Base-by-base conservation (phyloP, 2,329 filamentous ascomycete species). In the Cladosporium sp. region DNA sequence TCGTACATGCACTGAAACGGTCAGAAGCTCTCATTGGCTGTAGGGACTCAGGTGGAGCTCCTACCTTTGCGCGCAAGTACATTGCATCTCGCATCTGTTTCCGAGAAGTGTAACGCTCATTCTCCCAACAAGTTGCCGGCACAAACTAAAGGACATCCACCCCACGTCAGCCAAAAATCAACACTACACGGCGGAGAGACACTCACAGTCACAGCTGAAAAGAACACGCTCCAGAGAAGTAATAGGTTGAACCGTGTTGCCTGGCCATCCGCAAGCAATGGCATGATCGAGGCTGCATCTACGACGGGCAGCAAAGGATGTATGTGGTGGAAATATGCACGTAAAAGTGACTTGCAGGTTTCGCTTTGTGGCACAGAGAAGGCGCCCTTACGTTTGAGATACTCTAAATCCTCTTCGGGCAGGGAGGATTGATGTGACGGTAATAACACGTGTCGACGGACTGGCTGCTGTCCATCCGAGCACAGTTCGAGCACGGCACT, bases 171-270 rank as follows among this genome's bases (percentile, higher is more conserved):
- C 56, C n/a, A 25, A 46, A 43, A 8, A n/a, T 14, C n/a, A n/a
- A 11, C 1, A n/a, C 1, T n/a, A 8, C n/a, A 11, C 18, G n/a
- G 39, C 18, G n/a, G 7, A 23, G n/a, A 21, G 39, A 46, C 13
- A 46, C 57, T 43, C 34, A 65, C 64, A 58, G 63, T 63, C 59
- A 58, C 62, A 30, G 64, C 67, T 26, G 65, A 65, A 26, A 66
- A 67, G 64, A 69, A 69, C 58, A 69, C 58, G 51, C 66, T 67
- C 67, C 66, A 67, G 21, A 69, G 59, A 23, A 69, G 63, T 8
- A 69, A 63, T 18, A 67, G 26, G 32, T 67, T 69, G 16, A 64
- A 51, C 8, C 58, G 43, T 18, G 58, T 61, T 28, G 58, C 57
- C 13, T 59, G 58, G 28, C 66, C 64, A 36, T 57, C 54, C 11